Base-by-base conservation (phyloP, 176 grass and related monocot genomes). In the Typha latifolia region DNA sequence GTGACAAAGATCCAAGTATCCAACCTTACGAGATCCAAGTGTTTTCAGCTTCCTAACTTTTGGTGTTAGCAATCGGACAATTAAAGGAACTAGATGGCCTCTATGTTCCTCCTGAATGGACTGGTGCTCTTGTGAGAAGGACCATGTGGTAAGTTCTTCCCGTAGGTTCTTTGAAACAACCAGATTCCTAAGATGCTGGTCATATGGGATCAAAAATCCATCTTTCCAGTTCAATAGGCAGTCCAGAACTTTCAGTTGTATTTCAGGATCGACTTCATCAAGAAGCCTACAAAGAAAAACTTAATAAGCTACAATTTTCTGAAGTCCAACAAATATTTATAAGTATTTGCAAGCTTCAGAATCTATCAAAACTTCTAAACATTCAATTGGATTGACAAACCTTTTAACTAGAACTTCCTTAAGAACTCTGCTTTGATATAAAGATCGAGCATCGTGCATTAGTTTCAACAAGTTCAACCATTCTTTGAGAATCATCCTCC, bases 151-250 rank as follows among this genome's bases (percentile, higher is more conserved):
- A 66, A 96, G 80, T 75, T 91, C 93, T 81, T 96, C 88, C 61
- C 88, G 85, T 18, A 96, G 66, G 62, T 74, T 91, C 76, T 96
- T 88, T 53, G 86, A 66, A 14, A 69, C 32, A 18, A 86, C 82
- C 53, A 96, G 62, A 82, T 91, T 89, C 57, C 81, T 91, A 61
- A 96, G 75, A 69, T 89, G 79, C 66, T 84, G 72, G 32, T 69
- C 64, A 63, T 96, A 89, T 31, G 88, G 83, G 12, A 29, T 57
- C 56, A 96, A 32, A 61, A 76, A 96, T 49, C 84, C 82, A 72
- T 96, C 82, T 72, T 89, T 96, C 85, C 88, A 96, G 73, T 86
- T 96, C 63, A 91, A 57, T 68, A 96, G 66, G 50, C 93, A 96
- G 83, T 89, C 93, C 32, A 96, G 71, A 77, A 82, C 88, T 84